A percentile compares a stretch with the other conserved stretches of the same genome.
These are phyloP conservation scores for Plectranthus barbatus DNA, from an alignment of 257 asterid genomes.

Conservation along the genomic window DNA sequence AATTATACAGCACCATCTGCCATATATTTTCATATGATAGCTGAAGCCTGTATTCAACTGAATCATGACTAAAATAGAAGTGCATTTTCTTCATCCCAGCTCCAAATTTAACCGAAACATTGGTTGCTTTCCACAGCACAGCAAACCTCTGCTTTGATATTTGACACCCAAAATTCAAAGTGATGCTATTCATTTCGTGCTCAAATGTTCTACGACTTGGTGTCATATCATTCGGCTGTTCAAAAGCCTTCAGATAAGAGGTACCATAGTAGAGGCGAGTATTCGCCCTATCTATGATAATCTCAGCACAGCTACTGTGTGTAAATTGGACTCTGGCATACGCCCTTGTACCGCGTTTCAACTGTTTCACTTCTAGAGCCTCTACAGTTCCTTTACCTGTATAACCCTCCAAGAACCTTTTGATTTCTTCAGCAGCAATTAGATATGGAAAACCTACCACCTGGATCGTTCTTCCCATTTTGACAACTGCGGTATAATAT, in stretches of 20 bases:
- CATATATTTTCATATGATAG: slow-evolving; percentile 63
- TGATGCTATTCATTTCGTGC: slow-evolving; percentile 34
- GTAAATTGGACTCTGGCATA: slow-evolving; percentile 67
- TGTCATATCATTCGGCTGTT: slow-evolving; percentile 28
- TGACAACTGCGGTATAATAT: slow-evolving; percentile 13
- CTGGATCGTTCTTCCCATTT: slow-evolving; percentile 32
- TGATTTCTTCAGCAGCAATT: slow-evolving; percentile 30
- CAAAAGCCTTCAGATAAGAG: slow-evolving; percentile 47
- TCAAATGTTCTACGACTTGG: slow-evolving; percentile 20
- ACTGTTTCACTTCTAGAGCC: slow-evolving; percentile 51
- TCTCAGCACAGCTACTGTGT: slow-evolving; percentile 16
- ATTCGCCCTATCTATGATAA: slow-evolving; percentile 23
- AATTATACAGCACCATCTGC: slow-evolving; percentile 47
- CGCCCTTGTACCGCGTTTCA: slow-evolving; percentile 38
- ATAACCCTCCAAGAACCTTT: slow-evolving; percentile 26
- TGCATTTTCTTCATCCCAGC: slow-evolving; percentile 48
- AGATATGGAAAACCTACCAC: slow-evolving; percentile 46
- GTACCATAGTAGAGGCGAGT: slow-evolving; percentile 24
- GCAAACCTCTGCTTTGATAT: slow-evolving; percentile 36
- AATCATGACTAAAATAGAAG: slow-evolving; percentile 22
- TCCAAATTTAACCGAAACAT: slow-evolving; percentile 49
- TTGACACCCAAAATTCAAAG: slow-evolving; percentile 62
- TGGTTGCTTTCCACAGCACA: slow-evolving; percentile 33
- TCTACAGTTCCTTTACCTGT: slow-evolving; percentile 41
- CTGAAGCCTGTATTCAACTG: slow-evolving; percentile 56